A percentile compares a stretch with the other conserved stretches of the same genome.
These are phyloP conservation scores for Scedosporium apiospermum DNA, from an alignment of 2,329 filamentous ascomycete species.

Conservation along the genomic window DNA sequence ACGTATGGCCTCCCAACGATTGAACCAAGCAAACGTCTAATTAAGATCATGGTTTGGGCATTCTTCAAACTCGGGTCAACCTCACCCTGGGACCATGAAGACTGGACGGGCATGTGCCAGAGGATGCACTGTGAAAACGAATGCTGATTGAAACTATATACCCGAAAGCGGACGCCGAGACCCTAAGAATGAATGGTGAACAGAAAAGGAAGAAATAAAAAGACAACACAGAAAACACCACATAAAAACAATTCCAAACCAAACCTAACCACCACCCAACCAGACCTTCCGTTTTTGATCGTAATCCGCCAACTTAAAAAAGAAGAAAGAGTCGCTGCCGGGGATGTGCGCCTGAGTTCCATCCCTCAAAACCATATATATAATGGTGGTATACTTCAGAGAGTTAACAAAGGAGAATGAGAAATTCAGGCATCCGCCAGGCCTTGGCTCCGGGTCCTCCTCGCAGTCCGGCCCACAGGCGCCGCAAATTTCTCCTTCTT, in stretches of 20 bases:
- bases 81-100: no score
- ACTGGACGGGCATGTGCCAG: no score
- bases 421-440: conserved; percentile 18
- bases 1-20: no score
- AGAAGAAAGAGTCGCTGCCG: not conserved
- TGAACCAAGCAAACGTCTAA: no score
- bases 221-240: not conserved
- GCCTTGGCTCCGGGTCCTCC: conserved; percentile 34
- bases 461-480: conserved; percentile 24
- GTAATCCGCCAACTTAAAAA: not conserved
- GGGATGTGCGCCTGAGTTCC: no score
- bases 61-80: no score
- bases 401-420: no score
- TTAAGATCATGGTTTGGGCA: no score
- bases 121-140: not conserved
- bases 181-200: no score
- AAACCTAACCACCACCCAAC: not conserved
- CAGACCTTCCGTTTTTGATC: not conserved
- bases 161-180: not conserved
- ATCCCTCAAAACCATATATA: no score
- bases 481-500: conserved; percentile 26
- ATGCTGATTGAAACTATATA: not conserved
- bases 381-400: not conserved
- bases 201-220: not conserved
- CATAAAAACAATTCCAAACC: not conserved